Percentiles rank a stretch among this genome's conserved stretches.
Conservation (phyloP, 768 basidiomycete species). For the Leccinum incarnatum region DNA sequence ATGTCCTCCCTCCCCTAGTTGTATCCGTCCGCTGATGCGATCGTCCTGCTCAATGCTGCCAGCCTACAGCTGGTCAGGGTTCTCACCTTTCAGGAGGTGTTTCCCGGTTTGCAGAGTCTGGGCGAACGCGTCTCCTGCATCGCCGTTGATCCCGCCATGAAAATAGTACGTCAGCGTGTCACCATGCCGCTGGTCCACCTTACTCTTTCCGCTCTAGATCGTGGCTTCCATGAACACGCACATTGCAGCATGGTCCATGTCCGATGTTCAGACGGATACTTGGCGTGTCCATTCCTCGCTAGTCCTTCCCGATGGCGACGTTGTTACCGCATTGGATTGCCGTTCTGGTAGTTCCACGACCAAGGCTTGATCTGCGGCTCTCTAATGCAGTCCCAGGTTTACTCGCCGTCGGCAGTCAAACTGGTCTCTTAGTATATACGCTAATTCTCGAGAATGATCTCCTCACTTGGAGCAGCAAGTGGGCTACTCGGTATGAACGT, state of each 20-base stretch:
- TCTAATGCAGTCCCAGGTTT: constrained; percentile 53
- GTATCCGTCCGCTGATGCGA: constrained; percentile 67
- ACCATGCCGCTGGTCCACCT: neutral
- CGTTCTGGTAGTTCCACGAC: constrained; percentile 56
- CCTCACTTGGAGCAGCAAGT: constrained; percentile 80
- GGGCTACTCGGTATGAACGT: constrained; percentile 56
- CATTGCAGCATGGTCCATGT: constrained; percentile 78
- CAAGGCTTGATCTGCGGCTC: neutral
- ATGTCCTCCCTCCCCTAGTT: constrained; percentile 41
- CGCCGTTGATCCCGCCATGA: constrained; percentile 75
- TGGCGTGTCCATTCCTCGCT: constrained; percentile 86
- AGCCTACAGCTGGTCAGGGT: constrained; percentile 63
- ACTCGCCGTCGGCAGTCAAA: constrained; percentile 64
- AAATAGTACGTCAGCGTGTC: constrained; percentile 55
- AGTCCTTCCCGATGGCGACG: constrained; percentile 51
- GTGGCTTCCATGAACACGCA: constrained; percentile 66
- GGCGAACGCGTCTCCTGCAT: constrained; percentile 54
- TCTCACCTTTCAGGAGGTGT: constrained; percentile 79
- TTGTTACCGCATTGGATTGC: constrained; percentile 65
- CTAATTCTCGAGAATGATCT: constrained; percentile 79
- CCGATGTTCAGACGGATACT: constrained; percentile 55
- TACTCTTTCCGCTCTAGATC: constrained; percentile 46
- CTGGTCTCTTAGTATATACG: constrained; percentile 69
- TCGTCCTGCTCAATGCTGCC: constrained; percentile 72
- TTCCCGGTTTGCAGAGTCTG: constrained; percentile 53